phyloP scores from a whole-genome alignment of 2,329 filamentous ascomycete species.

The Claviceps monticola region DNA sequence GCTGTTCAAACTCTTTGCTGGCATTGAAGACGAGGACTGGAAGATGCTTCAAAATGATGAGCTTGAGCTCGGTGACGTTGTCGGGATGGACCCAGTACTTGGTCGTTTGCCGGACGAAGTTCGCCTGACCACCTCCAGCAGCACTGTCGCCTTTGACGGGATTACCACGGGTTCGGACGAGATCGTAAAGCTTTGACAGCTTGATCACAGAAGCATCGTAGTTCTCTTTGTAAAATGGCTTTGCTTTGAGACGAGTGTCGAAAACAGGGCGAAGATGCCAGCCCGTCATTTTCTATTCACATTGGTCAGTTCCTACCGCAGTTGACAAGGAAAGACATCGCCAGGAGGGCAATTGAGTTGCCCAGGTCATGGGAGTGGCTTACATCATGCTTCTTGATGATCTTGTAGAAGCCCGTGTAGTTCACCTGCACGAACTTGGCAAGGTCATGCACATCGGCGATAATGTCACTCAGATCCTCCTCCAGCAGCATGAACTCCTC shows the following conservation, averaged over 20 bases:
- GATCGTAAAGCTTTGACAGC: constrained; percentile 87
- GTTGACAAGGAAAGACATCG: no score
- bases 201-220: constrained; percentile 93
- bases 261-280: constrained; percentile 96
- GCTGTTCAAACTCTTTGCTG: constrained; percentile 84
- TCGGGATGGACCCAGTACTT: constrained; percentile 99
- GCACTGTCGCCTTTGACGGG: constrained; percentile 84
- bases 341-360: not conserved
- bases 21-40: constrained; percentile 95
- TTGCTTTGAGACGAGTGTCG: constrained; percentile 82
- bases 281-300: constrained; percentile 67
- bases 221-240: constrained; percentile 98
- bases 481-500: constrained; percentile 91
- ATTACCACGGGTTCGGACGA: constrained; percentile 84
- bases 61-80: constrained; percentile 95
- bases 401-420: constrained; percentile 98
- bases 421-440: constrained; percentile 98
- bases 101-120: constrained; percentile 91
- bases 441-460: constrained; percentile 93
- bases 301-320: no score
- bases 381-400: constrained; percentile 98
- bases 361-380: constrained; percentile 16
- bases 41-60: constrained; percentile 94
- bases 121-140: constrained; percentile 84
- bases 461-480: constrained; percentile 92